Evolutionary conservation across 192 early-diverging fungal species (phyloP).

Genomic region (Bifiguratus adelaidae): DNA sequence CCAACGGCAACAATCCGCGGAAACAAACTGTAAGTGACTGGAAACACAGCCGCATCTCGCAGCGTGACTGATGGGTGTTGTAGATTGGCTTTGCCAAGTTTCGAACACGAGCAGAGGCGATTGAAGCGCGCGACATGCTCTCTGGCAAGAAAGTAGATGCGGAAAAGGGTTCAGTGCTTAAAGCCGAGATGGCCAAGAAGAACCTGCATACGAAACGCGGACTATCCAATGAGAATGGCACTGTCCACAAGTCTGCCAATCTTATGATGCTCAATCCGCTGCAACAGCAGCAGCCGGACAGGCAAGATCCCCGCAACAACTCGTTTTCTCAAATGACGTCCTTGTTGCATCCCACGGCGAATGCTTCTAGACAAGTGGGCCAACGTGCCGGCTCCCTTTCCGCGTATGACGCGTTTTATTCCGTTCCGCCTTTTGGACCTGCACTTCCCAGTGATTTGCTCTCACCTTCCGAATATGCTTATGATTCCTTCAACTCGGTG

Average conservation of each 20-base stretch:
- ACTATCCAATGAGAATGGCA: constrained; percentile 38
- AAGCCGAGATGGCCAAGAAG: constrained; percentile 99
- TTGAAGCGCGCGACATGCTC: constrained; percentile 85
- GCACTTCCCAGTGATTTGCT: constrained; percentile 41
- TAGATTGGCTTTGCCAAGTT: constrained; percentile 99
- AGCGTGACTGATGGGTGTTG: too few species aligned
- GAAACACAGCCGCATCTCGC: background rate
- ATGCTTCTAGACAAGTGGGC: too few species aligned
- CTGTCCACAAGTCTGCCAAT: too few species aligned
- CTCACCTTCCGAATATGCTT: constrained; percentile 38
- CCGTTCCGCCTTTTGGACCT: constrained; percentile 25
- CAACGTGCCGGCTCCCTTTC: constrained; percentile 15
- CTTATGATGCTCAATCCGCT: constrained; percentile 5
- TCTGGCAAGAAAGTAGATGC: constrained; percentile 88
- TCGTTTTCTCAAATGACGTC: constrained; percentile 12
- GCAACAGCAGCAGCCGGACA: background rate
- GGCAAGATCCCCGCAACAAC: constrained; percentile 3
- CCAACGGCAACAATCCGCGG: constrained; percentile 39
- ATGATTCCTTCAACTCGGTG: constrained; percentile 40
- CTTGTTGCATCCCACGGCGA: constrained; percentile 17
- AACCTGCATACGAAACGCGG: constrained; percentile 91
- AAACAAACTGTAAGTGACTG: constrained; percentile 79
- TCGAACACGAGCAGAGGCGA: constrained; percentile 78
- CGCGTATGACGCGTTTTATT: constrained; percentile 24
- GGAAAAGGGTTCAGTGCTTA: constrained; percentile 75